Conservation (phyloP, 768 basidiomycete genomes). For the Agaricus subrufescens region DNA sequence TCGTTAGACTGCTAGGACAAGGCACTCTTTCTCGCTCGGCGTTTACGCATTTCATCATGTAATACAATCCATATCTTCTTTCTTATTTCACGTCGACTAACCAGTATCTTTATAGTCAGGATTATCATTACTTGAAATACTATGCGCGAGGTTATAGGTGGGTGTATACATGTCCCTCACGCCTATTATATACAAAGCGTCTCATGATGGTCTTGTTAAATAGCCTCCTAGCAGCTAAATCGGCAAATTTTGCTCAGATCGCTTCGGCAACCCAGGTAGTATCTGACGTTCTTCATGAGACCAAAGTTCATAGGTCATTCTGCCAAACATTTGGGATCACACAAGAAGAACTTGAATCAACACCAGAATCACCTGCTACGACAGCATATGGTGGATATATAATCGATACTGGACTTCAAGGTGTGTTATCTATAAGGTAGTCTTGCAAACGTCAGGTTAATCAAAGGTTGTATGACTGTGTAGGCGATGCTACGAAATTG, state of each 20-base stretch:
- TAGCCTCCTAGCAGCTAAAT: slow-evolving; percentile 78
- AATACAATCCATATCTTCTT: slow-evolving; percentile 15
- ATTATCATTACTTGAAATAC: slow-evolving; percentile 78
- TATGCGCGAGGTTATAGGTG: slow-evolving; percentile 81
- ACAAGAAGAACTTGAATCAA: slow-evolving; percentile 51
- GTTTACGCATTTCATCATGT: slow-evolving; percentile 88
- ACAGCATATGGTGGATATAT: slow-evolving; percentile 87
- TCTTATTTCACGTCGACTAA: neutral
- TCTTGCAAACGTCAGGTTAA: neutral
- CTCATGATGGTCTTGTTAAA: neutral
- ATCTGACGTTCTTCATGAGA: slow-evolving; percentile 61
- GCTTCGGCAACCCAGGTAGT: slow-evolving; percentile 59
- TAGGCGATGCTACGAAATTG: slow-evolving; percentile 67
- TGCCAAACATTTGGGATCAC: slow-evolving; percentile 70
- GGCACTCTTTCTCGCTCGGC: slow-evolving; percentile 59
- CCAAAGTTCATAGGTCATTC: slow-evolving; percentile 63
- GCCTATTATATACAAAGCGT: neutral
- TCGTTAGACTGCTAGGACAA: slow-evolving; percentile 69
- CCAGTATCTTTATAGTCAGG: slow-evolving; percentile 48
- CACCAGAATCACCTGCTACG: slow-evolving; percentile 65
- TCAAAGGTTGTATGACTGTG: neutral
- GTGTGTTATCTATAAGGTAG: slow-evolving; percentile 25
- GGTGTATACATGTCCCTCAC: slow-evolving; percentile 11
- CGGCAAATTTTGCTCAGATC: slow-evolving; percentile 58
- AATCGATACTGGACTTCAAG: slow-evolving; percentile 71